These are phyloP conservation scores for Scutellaria baicalensis DNA, from an alignment of 257 asterid species.

Conservation along the genomic window DNA sequence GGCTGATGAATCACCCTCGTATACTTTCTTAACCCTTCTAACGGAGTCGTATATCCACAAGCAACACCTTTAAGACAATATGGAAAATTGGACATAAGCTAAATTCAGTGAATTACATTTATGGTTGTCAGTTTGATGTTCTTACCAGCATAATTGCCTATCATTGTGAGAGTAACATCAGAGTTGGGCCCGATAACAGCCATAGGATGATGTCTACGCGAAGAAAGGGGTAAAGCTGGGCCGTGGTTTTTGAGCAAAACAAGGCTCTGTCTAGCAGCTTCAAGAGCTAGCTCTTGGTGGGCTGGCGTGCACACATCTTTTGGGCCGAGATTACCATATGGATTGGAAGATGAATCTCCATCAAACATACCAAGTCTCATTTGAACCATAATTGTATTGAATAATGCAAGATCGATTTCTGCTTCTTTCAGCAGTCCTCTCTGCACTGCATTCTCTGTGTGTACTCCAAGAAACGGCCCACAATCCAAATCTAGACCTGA, in stretches of 20 bases:
- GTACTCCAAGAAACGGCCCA: slow-evolving; percentile 53
- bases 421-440: slow-evolving; percentile 51
- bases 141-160: slow-evolving; percentile 77
- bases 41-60: slow-evolving; percentile 63
- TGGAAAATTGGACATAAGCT: not conserved
- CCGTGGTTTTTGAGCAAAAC: slow-evolving; percentile 67
- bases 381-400: slow-evolving; percentile 54
- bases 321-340: slow-evolving; percentile 55
- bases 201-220: slow-evolving; percentile 36
- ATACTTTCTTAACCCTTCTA: slow-evolving; percentile 56
- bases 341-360: slow-evolving; percentile 57
- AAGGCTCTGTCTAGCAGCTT: slow-evolving; percentile 76
- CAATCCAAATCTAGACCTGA: slow-evolving; percentile 82
- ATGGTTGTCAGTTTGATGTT: not conserved
- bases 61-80: slow-evolving; percentile 37
- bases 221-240: slow-evolving; percentile 58
- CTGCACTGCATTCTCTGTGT: slow-evolving; percentile 57
- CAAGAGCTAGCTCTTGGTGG: slow-evolving; percentile 67
- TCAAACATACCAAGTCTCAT: slow-evolving; percentile 89
- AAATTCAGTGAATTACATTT: not conserved
- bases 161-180: slow-evolving; percentile 63
- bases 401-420: slow-evolving; percentile 44
- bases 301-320: slow-evolving; percentile 58
- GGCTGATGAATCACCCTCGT: slow-evolving; percentile 48
- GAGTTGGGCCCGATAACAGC: slow-evolving; percentile 85